A percentile compares a stretch with the other conserved stretches of the same genome.
Evolutionary conservation across 805 yeast genomes (phyloP).

Genomic region (Nakazawaea peltata): DNA sequence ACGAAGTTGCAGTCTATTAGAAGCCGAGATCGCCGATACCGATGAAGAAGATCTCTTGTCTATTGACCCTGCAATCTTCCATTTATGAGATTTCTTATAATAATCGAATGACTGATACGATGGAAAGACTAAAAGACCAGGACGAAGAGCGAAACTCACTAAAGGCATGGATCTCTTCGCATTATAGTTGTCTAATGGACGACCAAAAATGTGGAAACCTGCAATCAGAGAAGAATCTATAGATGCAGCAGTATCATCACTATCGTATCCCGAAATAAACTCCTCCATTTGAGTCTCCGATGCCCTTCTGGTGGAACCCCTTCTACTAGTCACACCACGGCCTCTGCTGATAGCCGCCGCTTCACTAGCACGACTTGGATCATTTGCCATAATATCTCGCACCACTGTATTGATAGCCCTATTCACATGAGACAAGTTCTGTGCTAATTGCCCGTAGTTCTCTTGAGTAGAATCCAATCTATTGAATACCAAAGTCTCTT

Average conservation of each 20-base stretch:
- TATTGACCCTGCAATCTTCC: slow-evolving; percentile 1
- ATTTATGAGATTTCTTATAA: slow-evolving; percentile 9
- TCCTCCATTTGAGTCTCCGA: neutral
- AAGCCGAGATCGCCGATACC: neutral
- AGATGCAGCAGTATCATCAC: slow-evolving; percentile 10
- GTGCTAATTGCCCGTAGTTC: slow-evolving; percentile 10
- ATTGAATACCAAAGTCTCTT: slow-evolving; percentile 9
- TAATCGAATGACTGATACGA: slow-evolving; percentile 9
- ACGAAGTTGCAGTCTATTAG: neutral
- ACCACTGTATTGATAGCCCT: slow-evolving; percentile 6
- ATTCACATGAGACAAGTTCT: slow-evolving; percentile 4
- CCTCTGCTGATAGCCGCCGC: no score
- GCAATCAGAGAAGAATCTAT: slow-evolving; percentile 3
- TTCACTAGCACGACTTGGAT: neutral
- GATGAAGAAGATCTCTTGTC: slow-evolving; percentile 1
- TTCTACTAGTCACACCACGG: no score
- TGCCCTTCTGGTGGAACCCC: no score
- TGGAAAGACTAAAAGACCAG: slow-evolving; percentile 12
- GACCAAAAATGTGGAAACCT: slow-evolving; percentile 6
- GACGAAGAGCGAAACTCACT: slow-evolving; percentile 9
- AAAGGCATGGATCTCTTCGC: slow-evolving; percentile 10
- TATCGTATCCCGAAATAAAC: slow-evolving; percentile 2
- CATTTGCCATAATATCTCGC: slow-evolving; percentile 5
- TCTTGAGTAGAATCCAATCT: slow-evolving; percentile 8
- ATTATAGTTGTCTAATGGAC: slow-evolving; percentile 8